phyloP scores from a whole-genome alignment of 108 stramenopile genomes.

The Epipyxis sp. region DNA sequence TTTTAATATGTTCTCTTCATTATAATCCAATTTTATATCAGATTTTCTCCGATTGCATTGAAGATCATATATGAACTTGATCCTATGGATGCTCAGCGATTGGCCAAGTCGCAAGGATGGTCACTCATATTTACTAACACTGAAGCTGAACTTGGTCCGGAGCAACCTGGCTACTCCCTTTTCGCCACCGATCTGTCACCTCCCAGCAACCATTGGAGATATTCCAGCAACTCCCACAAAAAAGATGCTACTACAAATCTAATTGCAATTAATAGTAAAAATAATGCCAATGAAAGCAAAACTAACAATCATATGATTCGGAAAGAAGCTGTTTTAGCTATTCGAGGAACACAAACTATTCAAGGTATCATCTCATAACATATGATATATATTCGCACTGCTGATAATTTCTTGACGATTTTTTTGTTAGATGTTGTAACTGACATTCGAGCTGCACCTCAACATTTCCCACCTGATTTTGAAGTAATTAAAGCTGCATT shows the following conservation, averaged over 20 bases:
- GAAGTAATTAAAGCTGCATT: too few species aligned
- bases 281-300: too few species aligned
- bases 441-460: conserved; percentile 6
- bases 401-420: too few species aligned
- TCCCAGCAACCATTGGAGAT: too few species aligned
- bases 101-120: background rate
- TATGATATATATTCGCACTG: too few species aligned
- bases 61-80: conserved; percentile 10
- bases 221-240: too few species aligned
- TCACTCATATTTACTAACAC: background rate
- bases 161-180: conserved; percentile 2
- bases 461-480: background rate
- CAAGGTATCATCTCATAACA: too few species aligned
- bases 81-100: background rate
- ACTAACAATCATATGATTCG: background rate
- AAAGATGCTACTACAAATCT: too few species aligned
- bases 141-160: background rate
- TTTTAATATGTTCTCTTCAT: too few species aligned
- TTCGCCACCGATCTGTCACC: background rate
- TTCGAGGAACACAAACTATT: background rate
- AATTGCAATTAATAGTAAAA: too few species aligned
- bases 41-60: conserved; percentile 22
- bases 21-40: too few species aligned
- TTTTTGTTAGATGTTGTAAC: conserved; percentile 25
- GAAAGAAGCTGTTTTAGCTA: background rate